Percentiles rank a stretch among this genome's conserved stretches.
Conservation (phyloP, 2,329 filamentous ascomycete species). For the Aspergillus costaricaensis region DNA sequence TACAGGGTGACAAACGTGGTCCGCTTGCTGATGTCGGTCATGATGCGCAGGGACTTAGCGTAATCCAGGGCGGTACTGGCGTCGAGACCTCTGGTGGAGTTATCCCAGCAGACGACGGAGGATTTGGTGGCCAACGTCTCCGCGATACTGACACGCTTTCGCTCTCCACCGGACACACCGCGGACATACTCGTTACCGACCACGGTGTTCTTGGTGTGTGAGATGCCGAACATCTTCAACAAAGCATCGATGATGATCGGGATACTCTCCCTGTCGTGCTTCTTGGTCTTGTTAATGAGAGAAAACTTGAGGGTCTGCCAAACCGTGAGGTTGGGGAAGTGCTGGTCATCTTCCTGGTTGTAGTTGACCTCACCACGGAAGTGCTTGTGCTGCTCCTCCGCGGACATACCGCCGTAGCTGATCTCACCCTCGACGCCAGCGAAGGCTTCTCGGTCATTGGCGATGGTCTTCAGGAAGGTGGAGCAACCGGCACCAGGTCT, state of each 20-base stretch:
- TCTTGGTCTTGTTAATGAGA: conserved; percentile 72
- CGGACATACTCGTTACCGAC: conserved; percentile 74
- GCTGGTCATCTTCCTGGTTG: conserved; percentile 74
- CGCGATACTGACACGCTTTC: conserved; percentile 77
- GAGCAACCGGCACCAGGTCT: conserved; percentile 73
- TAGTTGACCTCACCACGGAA: conserved; percentile 78
- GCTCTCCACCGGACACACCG: conserved; percentile 77
- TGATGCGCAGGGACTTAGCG: conserved; percentile 67
- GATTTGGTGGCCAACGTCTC: conserved; percentile 75
- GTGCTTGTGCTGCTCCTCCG: conserved; percentile 65
- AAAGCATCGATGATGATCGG: conserved; percentile 69
- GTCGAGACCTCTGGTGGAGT: conserved; percentile 77
- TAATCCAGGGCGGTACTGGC: conserved; percentile 78
- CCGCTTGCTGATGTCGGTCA: conserved; percentile 74
- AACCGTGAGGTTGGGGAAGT: conserved; percentile 73
- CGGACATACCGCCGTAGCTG: conserved; percentile 70
- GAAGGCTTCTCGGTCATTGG: conserved; percentile 68
- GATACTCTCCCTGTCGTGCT: conserved; percentile 63
- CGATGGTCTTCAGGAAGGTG: conserved; percentile 74
- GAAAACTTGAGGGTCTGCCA: conserved; percentile 78
- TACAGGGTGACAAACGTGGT: conserved; percentile 72
- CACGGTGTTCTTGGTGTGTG: conserved; percentile 71
- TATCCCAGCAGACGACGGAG: conserved; percentile 76
- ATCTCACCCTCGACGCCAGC: conserved; percentile 69
- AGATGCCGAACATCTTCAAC: conserved; percentile 76